Percentiles rank a stretch among this genome's conserved stretches.
These are phyloP conservation scores for Globisporangium canariense DNA, from an alignment of 352 stramenopile species.

Conservation along the genomic window DNA sequence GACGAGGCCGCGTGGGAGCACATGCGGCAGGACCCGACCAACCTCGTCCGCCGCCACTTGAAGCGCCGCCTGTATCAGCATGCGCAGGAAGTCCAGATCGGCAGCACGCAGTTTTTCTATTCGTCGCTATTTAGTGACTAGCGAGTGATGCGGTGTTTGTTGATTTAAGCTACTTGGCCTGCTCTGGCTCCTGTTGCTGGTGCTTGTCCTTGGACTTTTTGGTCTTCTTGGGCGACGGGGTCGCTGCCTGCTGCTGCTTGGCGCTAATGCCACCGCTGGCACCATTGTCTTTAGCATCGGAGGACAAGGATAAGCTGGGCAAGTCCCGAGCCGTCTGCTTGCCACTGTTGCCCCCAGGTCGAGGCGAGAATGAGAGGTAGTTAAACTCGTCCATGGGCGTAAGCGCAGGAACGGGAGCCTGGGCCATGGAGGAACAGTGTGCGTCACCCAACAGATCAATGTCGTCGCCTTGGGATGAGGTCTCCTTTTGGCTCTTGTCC, in stretches of 20 bases:
- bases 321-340: not conserved
- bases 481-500: not conserved
- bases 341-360: not conserved
- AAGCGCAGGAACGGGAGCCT: not conserved
- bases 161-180: slow-evolving; percentile 9
- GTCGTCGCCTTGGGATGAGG: not conserved
- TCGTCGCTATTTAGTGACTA: slow-evolving; percentile 51
- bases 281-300: slow-evolving; percentile 3
- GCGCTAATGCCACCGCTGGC: not conserved
- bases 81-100: slow-evolving; percentile 61
- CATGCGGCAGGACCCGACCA: slow-evolving; percentile 70
- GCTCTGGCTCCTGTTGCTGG: not conserved
- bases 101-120: slow-evolving; percentile 58
- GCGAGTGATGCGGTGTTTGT: not conserved
- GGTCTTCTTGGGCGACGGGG: not conserved
- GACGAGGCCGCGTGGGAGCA: slow-evolving; percentile 55
- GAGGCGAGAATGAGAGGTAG: slow-evolving; percentile 15
- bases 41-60: slow-evolving; percentile 56
- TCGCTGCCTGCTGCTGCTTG: not conserved
- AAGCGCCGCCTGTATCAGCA: slow-evolving; percentile 45
- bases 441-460: not conserved
- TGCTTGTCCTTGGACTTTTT: slow-evolving; percentile 8
- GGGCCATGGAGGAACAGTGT: not conserved
- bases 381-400: slow-evolving; percentile 8
- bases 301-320: slow-evolving; percentile 9